Conservation (phyloP, 805 yeast species). For the Candida quercuum region DNA sequence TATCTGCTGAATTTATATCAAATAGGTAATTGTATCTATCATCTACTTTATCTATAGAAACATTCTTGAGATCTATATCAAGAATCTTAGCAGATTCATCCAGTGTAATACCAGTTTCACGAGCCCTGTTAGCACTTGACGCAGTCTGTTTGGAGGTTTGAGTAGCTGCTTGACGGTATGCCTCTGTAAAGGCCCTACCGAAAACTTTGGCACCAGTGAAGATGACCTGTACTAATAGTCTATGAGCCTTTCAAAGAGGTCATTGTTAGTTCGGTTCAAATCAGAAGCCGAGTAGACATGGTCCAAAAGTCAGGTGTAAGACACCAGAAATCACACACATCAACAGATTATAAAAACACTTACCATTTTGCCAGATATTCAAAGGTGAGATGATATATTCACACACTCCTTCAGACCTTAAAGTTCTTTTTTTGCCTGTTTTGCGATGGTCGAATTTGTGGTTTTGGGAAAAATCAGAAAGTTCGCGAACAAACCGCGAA, state of each 20-base stretch:
- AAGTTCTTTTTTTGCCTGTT: too few relatives aligned
- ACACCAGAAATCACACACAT: too few relatives aligned
- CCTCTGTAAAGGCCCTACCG: conserved; percentile 94
- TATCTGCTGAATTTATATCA: conserved; percentile 85
- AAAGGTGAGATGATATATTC: too few relatives aligned
- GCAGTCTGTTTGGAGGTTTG: conserved; percentile 76
- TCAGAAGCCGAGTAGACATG: not conserved
- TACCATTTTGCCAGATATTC: too few relatives aligned
- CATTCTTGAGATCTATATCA: conserved; percentile 60
- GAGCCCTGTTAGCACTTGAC: conserved; percentile 40
- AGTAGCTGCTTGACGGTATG: conserved; percentile 94
- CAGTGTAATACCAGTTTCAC: conserved; percentile 66
- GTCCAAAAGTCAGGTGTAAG: too few relatives aligned
- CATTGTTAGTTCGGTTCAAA: not conserved
- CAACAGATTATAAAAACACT: too few relatives aligned
- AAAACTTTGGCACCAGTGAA: conserved; percentile 94
- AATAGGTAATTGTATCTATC: conserved; percentile 77
- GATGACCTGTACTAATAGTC: conserved; percentile 82
- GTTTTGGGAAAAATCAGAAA: too few relatives aligned
- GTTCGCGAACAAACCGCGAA: too few relatives aligned
- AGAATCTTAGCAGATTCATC: conserved; percentile 91
- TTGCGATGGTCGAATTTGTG: too few relatives aligned
- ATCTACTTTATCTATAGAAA: conserved; percentile 55
- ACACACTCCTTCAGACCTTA: too few relatives aligned
- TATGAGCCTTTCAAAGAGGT: conserved; percentile 63